Evolutionary conservation across 139 green algal genomes (phyloP).

Genomic region (Tetraselmis chui): DNA sequence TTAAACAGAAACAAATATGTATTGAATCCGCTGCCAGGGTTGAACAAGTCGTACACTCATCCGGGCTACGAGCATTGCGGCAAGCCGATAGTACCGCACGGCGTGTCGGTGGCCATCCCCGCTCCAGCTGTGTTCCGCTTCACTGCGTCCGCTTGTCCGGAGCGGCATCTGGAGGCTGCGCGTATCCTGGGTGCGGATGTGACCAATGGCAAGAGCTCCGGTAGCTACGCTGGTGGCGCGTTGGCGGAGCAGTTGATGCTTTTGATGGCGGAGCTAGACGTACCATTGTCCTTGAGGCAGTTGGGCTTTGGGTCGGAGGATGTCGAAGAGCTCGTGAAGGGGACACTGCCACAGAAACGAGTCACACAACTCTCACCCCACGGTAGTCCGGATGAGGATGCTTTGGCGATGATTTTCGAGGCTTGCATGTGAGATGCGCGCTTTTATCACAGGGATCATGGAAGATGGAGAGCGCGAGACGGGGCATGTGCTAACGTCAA

Average conservation of each 20-base stretch:
- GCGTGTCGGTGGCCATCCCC: neutral
- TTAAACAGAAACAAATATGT: too few species aligned
- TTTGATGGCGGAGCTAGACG: neutral
- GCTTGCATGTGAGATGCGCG: neutral
- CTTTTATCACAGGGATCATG: too few species aligned
- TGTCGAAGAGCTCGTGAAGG: neutral
- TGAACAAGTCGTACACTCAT: neutral
- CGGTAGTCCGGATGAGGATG: neutral
- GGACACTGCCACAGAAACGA: neutral
- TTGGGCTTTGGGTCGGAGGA: neutral
- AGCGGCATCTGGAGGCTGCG: neutral
- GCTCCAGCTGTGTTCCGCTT: neutral
- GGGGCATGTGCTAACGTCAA: too few species aligned
- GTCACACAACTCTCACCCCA: neutral
- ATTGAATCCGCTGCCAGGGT: too few species aligned
- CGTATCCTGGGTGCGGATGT: neutral
- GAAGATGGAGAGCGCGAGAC: too few species aligned
- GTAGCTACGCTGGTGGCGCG: neutral
- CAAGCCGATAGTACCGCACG: neutral
- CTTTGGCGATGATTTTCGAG: neutral
- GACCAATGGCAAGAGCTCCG: neutral
- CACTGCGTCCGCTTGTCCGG: neutral
- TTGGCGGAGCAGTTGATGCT: neutral
- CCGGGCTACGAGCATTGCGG: neutral
- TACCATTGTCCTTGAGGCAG: neutral